Evolutionary conservation across 78 protist genomes (phyloP), one percentile per base, ranked within the genome.

Genomic region (Tieghemostelium lacteum): DNA sequence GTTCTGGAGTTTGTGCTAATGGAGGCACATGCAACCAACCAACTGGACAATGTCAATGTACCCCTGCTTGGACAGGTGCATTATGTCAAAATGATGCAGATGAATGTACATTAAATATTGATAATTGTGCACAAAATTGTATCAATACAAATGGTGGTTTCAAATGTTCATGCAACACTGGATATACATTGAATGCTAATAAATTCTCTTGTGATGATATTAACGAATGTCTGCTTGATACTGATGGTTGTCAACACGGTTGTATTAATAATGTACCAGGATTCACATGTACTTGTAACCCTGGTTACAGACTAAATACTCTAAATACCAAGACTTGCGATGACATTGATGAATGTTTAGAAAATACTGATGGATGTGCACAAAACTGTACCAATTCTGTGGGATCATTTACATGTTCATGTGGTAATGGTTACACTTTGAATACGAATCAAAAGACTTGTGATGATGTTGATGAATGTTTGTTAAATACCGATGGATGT

Each of bases 261-360:
- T 61, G 67, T 33, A 29, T 17, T 16, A 61, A 61, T 61, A 29
- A 1, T 4, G 45, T 42, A 19, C 12, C 40, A 31, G 67, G 67
- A 12, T 61, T 3, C 19, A 24, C 22, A 19, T 61, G 67, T 17
- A 31, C 67, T 16, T 61, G 67, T 29, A 24, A 24, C 19, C 3
- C 67, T 31, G 12, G 8, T 19, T 61, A 14, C 26, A 19, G 1
- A 2, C 31, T 61, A 19, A 29, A 29, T 61, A 16, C n/a, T n/a
- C n/a, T n/a, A 3, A 31, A 61, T 61, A 16, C 4, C 19, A 61
- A 61, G 26, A 61, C 67, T 24, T 61, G 67, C 5, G 19, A 14
- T 31, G 67, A 61, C 33, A 61, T 61, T 61, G 67, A 61, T 61
- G 67, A 61, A 61, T 61, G 67, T 61, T 17, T 24, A 29, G 26